Percentiles rank a stretch among this genome's conserved stretches.
Conservation (phyloP, 2,329 filamentous ascomycete species). For the Aspergillus sp. region DNA sequence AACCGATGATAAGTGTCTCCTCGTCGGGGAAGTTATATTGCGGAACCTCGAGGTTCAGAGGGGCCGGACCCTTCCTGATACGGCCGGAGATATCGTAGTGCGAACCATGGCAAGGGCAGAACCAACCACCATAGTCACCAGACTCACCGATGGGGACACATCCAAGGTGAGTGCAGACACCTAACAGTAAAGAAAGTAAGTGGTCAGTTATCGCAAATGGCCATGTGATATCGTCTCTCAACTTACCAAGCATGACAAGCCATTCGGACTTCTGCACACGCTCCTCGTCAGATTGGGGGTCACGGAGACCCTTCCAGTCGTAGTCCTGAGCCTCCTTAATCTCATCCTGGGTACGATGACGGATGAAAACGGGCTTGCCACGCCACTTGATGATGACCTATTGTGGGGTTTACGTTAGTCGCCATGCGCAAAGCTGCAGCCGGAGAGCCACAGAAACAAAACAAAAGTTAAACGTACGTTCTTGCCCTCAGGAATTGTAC, state of each 20-base stretch:
- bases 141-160: slow-evolving; percentile 99
- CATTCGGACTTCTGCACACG: slow-evolving; percentile 98
- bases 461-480: slow-evolving; percentile 63
- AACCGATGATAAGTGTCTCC: slow-evolving; percentile 88
- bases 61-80: slow-evolving; percentile 94
- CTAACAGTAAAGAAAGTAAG: slow-evolving; percentile 44
- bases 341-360: slow-evolving; percentile 90
- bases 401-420: slow-evolving; percentile 19
- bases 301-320: slow-evolving; percentile 79
- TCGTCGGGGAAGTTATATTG: slow-evolving; percentile 91
- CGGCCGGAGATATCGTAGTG: slow-evolving; percentile 99
- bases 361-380: slow-evolving; percentile 99
- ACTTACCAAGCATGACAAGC: slow-evolving; percentile 93
- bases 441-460: background rate
- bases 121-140: slow-evolving; percentile 98
- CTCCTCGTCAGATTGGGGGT: slow-evolving; percentile 86
- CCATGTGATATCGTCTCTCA: slow-evolving; percentile 1
- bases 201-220: background rate
- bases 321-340: slow-evolving; percentile 92
- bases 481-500: slow-evolving; percentile 95
- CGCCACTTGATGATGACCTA: slow-evolving; percentile 99
- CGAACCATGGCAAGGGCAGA: slow-evolving; percentile 99
- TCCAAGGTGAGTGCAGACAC: slow-evolving; percentile 98
- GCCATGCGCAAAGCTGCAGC: background rate
- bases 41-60: slow-evolving; percentile 95